Percentiles rank a stretch among this genome's conserved stretches.
These are phyloP conservation scores for Polytrichum formosum DNA, from an alignment of 225 moss, liverwort and hornwort species.

Conservation along the genomic window DNA sequence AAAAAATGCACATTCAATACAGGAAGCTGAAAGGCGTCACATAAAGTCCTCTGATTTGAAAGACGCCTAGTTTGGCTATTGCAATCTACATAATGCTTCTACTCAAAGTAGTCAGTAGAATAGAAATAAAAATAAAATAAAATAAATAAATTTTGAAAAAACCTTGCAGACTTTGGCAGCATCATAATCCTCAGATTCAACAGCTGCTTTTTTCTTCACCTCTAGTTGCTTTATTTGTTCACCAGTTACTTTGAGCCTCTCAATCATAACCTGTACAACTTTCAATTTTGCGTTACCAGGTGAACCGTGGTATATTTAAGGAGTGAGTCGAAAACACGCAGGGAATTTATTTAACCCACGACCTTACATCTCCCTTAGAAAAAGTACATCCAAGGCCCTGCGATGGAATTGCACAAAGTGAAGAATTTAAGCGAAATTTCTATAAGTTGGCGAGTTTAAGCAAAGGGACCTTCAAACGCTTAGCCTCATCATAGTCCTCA, in stretches of 20 bases:
- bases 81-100: too few relatives aligned
- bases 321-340: too few relatives aligned
- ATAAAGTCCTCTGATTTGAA: too few relatives aligned
- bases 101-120: too few relatives aligned
- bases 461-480: slow-evolving; percentile 62
- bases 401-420: neutral
- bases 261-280: slow-evolving; percentile 53
- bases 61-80: too few relatives aligned
- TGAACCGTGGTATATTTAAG: too few relatives aligned
- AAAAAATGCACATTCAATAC: too few relatives aligned
- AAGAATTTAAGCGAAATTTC: neutral
- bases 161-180: slow-evolving; percentile 85
- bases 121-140: neutral
- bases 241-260: slow-evolving; percentile 57
- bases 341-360: too few relatives aligned
- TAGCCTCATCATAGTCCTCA: slow-evolving; percentile 95
- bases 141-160: neutral
- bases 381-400: neutral
- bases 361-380: too few relatives aligned
- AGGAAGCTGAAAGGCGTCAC: too few relatives aligned
- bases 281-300: neutral
- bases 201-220: slow-evolving; percentile 60
- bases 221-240: slow-evolving; percentile 77
- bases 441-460: neutral
- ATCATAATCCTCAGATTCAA: slow-evolving; percentile 86